These are phyloP conservation scores for Vicia faba DNA, from an alignment of 306 rosid genomes.

Conservation along the genomic window DNA sequence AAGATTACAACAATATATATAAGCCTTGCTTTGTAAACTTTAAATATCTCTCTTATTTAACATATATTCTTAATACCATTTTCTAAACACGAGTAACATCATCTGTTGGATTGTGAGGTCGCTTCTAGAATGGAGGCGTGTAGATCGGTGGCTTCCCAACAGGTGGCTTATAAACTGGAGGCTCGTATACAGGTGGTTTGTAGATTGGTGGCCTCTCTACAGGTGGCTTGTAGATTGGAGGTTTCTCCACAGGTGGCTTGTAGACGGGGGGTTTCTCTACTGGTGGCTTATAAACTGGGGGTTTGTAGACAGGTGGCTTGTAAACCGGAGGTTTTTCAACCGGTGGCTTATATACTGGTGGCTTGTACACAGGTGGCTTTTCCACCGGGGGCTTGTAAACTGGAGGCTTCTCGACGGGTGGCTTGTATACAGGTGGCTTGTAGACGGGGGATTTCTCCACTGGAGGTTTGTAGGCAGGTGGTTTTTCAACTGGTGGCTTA, in stretches of 20 bases:
- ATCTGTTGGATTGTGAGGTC: not conserved
- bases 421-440: too few species aligned
- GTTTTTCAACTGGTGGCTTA: too few species aligned
- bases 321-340: not conserved
- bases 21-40: too few species aligned
- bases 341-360: not conserved
- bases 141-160: not conserved
- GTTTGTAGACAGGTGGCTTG: not conserved
- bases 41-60: too few species aligned
- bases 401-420: not conserved
- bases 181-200: not conserved
- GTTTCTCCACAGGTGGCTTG: not conserved
- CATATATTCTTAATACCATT: too few species aligned
- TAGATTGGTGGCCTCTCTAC: not conserved
- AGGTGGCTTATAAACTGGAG: not conserved
- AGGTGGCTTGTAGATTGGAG: rapidly evolving
- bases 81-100: too few species aligned
- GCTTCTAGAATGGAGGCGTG: not conserved
- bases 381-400: not conserved
- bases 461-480: too few species aligned
- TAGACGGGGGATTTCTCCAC: too few species aligned
- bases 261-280: not conserved
- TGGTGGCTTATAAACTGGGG: not conserved
- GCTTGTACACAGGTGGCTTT: not conserved
- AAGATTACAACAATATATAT: too few species aligned